Percentiles rank a stretch among this genome's conserved stretches.
phyloP scores from a whole-genome alignment of 306 rosid species.

The Macrotyloma uniflorum region DNA sequence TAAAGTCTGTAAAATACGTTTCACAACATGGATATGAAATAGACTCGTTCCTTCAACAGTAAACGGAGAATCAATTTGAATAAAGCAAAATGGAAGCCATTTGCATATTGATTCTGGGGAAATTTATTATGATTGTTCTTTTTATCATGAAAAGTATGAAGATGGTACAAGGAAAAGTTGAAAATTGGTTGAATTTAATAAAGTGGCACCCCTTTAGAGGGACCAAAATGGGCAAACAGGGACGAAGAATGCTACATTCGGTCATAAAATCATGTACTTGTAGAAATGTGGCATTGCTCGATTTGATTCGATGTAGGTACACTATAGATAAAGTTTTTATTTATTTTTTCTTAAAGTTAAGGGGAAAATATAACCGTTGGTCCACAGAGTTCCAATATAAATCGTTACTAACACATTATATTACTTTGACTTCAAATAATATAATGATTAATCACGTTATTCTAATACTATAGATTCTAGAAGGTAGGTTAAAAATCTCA shows the following conservation, averaged over 20 bases:
- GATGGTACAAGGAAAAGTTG: constrained; percentile 36
- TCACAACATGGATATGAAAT: too few relatives aligned
- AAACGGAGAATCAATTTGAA: background rate
- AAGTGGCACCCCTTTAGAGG: constrained; percentile 22
- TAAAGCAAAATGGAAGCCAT: background rate
- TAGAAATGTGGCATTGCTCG: background rate
- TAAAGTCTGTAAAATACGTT: too few relatives aligned
- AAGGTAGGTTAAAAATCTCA: background rate
- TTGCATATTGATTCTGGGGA: constrained; percentile 2
- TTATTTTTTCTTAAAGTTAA: background rate
- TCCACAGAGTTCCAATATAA: too few relatives aligned
- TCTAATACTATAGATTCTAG: background rate
- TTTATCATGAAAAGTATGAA: constrained; percentile 34
- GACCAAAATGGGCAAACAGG: constrained; percentile 19
- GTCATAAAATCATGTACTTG: constrained; percentile 35
- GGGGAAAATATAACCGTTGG: constrained; percentile 7
- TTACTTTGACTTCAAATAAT: constrained; percentile 35
- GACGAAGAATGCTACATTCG: constrained; percentile 11
- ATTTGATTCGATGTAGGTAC: constrained; percentile 26
- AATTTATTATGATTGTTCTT: constrained; percentile 41
- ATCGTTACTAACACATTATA: constrained; percentile 43
- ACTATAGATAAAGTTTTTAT: background rate
- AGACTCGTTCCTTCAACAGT: background rate
- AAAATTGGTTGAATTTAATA: constrained; percentile 20
- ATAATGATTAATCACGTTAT: constrained; percentile 40